Base-by-base conservation (phyloP, 1,139 yeast species). In the Pichia sp. region DNA sequence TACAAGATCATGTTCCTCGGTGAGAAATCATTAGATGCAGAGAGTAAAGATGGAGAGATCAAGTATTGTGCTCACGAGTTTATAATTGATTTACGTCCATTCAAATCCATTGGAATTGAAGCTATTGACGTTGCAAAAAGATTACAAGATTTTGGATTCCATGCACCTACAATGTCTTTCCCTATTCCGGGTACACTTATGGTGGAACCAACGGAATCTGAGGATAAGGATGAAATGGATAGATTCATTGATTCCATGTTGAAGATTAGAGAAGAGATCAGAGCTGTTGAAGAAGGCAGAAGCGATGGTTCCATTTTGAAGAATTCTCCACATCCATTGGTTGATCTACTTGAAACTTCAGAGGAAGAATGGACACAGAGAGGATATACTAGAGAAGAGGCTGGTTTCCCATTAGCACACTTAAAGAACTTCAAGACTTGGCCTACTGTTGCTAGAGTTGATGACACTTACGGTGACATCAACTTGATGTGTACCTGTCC, bases 141-240 rank as follows among this genome's bases (percentile, higher is more conserved):
- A 61, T 72, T 91, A 44, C 97, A 91, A 63, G 98, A 91, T 63
- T 91, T 88, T 58, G 96, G 97, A 2, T 91, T 91, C 78, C 98
- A 91, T 61, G 96, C 96, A 1, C 98, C 98, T 48, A 91, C 98
- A 33, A 79, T 91, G 86, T 91, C 97, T 2, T 91, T 93, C 84
- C 98, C 98, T 17, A 95, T 91, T 36, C 88, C 96, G 11, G 94
- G 94, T 43, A 91, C 98, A 4, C 71, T 91, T 50, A 91, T 91
- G 98, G 79, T 91, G 48, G 98, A 91, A 64, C 98, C 98, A 41
- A 91, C 98, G 5, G 98, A 91, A 63, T 80, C 93, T 17, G 98
- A 91, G 64, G 78, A 86, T 55, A 64, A 82, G 54, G 83, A 69
- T 38, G 98, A 91, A 64, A 69, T 91, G 49, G 93, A 91, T 62